A percentile compares a stretch with the other conserved stretches of the same genome.
Conservation (phyloP, 2,329 filamentous ascomycete genomes). For the Grosmannia huntii region DNA sequence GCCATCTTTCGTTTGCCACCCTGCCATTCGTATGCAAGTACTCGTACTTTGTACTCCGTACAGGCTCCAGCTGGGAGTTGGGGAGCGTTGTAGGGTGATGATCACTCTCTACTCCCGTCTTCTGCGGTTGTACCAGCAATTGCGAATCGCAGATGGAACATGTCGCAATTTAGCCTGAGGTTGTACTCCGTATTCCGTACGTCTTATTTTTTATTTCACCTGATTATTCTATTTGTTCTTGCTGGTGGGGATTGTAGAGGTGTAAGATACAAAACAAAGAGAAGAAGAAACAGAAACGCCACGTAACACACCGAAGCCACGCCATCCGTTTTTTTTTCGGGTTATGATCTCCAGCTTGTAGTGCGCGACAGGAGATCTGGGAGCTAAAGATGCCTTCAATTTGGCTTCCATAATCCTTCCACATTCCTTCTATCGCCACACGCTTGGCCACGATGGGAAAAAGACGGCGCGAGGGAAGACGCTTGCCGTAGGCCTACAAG, state of each 20-base stretch:
- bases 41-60: not conserved
- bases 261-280: not conserved
- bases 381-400: not conserved
- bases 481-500: not conserved
- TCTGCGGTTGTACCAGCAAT: too few relatives aligned
- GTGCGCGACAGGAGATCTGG: not conserved
- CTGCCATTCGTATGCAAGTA: not conserved
- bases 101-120: too few relatives aligned
- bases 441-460: not conserved
- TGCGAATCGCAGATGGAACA: not conserved
- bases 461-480: not conserved
- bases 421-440: constrained; percentile 5
- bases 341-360: not conserved
- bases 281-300: too few relatives aligned
- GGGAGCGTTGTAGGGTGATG: not conserved
- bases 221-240: too few relatives aligned
- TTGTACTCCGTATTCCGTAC: too few relatives aligned
- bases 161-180: too few relatives aligned
- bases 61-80: not conserved
- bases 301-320: not conserved
- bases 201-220: too few relatives aligned
- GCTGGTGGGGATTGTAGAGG: too few relatives aligned
- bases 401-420: constrained; percentile 1
- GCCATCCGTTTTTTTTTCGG: not conserved
- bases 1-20: not conserved